Base-by-base conservation (phyloP, 108 stramenopile genomes). In the Asterionellopsis glacialis region DNA sequence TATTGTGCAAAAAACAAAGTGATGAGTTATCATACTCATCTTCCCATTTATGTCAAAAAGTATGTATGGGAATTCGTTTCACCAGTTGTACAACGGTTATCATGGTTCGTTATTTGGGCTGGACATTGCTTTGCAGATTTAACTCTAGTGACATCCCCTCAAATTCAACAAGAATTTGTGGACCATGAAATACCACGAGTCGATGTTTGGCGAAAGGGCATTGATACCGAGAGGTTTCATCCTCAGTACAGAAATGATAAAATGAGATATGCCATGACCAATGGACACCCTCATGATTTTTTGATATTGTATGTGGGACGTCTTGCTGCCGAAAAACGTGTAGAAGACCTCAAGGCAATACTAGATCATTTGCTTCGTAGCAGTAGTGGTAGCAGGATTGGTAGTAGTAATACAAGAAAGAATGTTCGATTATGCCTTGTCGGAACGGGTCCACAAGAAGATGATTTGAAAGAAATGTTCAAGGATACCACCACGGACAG, bases 281-380 rank as follows among this genome's bases (percentile, higher is more conserved):
- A 81, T 43, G 89, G 82, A 9, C 53, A 88, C 64, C 74, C 78
- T 4, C 80, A 89, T 27, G 87, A 91, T 48, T 91, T 93, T 41
- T 60, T 95, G 13, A 51, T 97, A 52, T 82, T 96, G 11, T 95
- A 96, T 70, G 85, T 97, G 2, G 97, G 97, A 23, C 73, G 97
- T 33, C 63, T 97, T 24, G 94, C 85, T 0, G 71, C 74, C 9
- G 97, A 97, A 70, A 97, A 95, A 61, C 66, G 94, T 15, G 51
- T 89, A 27, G 73, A 68, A 61, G 84, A 85, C 67, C 71, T 89
- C 44, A 79, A 75, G 58, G 71, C 57, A 1, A 82, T 93, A 21
- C 50, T 97, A 54, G 84, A 88, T 15, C 64, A 74, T 24, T 49
- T 67, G 43, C 85, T 55, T 57, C 78, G 64, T 48, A 72, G 59